Percentiles rank a stretch among this genome's conserved stretches.
phyloP scores from a whole-genome alignment of 805 yeast species.

The Yarrowia sp. region DNA sequence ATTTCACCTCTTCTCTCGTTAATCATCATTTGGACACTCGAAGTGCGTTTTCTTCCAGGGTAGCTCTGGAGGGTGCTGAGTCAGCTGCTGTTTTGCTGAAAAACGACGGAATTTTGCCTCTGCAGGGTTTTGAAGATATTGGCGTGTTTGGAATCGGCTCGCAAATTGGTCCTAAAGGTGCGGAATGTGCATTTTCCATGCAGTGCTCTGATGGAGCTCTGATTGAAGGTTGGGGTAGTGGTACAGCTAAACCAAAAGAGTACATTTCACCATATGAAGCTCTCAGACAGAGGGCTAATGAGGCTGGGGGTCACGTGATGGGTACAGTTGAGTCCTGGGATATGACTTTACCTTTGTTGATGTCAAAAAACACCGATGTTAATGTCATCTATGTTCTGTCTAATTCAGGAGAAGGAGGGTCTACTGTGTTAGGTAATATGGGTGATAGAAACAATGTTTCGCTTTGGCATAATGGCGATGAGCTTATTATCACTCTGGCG shows the following conservation, averaged over 20 bases:
- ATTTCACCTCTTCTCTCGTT: background rate
- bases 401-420: conserved; percentile 54
- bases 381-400: conserved; percentile 55
- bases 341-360: background rate
- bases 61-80: background rate
- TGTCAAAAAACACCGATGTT: conserved; percentile 42
- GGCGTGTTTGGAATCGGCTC: conserved; percentile 43
- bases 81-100: conserved; percentile 42
- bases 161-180: conserved; percentile 50
- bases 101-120: conserved; percentile 52
- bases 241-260: conserved; percentile 54
- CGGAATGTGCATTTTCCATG: conserved; percentile 52
- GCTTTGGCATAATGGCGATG: conserved; percentile 59
- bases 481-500: conserved; percentile 51
- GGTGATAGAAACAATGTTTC: conserved; percentile 57
- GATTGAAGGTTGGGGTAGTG: conserved; percentile 65
- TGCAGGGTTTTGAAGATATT: conserved; percentile 46
- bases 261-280: conserved; percentile 60
- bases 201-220: conserved; percentile 53
- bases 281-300: conserved; percentile 46
- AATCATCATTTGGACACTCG: background rate
- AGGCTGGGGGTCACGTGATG: background rate
- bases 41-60: background rate
- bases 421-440: conserved; percentile 46
- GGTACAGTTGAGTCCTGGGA: conserved; percentile 6